These are phyloP conservation scores for Celoporthe dispersa DNA, from an alignment of 2,329 filamentous ascomycete genomes.

Conservation along the genomic window DNA sequence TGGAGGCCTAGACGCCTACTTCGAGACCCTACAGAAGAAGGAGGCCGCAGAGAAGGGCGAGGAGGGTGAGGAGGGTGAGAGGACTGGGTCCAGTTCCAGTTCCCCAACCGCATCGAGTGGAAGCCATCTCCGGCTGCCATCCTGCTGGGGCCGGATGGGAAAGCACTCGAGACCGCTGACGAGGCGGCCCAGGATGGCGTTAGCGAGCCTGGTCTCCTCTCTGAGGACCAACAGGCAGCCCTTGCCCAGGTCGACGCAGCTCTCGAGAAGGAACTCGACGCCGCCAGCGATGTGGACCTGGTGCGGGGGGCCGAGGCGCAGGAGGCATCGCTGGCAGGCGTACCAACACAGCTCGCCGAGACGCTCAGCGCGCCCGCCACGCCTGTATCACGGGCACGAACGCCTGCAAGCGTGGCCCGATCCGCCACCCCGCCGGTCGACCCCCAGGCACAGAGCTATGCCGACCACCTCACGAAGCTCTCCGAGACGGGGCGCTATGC, in stretches of 20 bases:
- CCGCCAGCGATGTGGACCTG: slow-evolving; percentile 47
- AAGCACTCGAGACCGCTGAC: slow-evolving; percentile 41
- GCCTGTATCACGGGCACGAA: slow-evolving; percentile 48
- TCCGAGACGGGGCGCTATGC: slow-evolving; percentile 74
- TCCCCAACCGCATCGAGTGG: slow-evolving; percentile 88
- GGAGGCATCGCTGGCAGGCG: slow-evolving; percentile 46
- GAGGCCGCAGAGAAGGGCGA: slow-evolving; percentile 59
- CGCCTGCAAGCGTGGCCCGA: slow-evolving; percentile 54
- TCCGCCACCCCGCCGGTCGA: slow-evolving; percentile 66
- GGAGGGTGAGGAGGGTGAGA: slow-evolving; percentile 54
- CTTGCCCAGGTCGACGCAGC: slow-evolving; percentile 85
- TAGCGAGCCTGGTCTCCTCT: slow-evolving; percentile 42
- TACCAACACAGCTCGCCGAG: slow-evolving; percentile 40
- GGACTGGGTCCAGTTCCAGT: slow-evolving; percentile 92
- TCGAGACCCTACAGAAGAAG: slow-evolving; percentile 84
- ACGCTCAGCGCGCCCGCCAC: slow-evolving; percentile 44
- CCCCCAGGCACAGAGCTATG: slow-evolving; percentile 71
- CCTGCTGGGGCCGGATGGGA: slow-evolving; percentile 49
- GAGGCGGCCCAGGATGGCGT: slow-evolving; percentile 38
- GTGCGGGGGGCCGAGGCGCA: slow-evolving; percentile 40
- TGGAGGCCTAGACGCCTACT: slow-evolving; percentile 84
- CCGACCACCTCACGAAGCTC: slow-evolving; percentile 77
- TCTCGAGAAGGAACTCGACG: slow-evolving; percentile 77
- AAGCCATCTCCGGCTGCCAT: slow-evolving; percentile 65
- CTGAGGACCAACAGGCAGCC: slow-evolving; percentile 58